A percentile compares a stretch with the other conserved stretches of the same genome.
Conservation (phyloP, 2,329 filamentous ascomycete species). For the Epichloe coenophiala region DNA sequence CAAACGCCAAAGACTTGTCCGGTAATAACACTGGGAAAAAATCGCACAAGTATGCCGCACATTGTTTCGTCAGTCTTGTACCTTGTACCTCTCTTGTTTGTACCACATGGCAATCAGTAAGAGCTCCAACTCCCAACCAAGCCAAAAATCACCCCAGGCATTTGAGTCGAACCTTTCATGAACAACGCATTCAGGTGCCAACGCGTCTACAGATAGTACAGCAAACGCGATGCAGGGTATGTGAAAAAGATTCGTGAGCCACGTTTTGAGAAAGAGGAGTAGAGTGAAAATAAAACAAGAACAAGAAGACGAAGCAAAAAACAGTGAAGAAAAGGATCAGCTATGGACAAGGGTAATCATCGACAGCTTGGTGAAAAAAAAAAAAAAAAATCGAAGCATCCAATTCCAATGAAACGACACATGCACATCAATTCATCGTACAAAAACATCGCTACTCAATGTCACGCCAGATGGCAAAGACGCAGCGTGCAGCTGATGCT, state of each 20-base stretch:
- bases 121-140: neutral
- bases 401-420: neutral
- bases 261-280: neutral
- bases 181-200: neutral
- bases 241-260: neutral
- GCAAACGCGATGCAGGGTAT: neutral
- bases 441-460: neutral
- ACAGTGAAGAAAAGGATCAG: neutral
- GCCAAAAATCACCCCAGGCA: neutral
- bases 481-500: neutral
- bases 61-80: neutral
- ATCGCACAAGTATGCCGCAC: neutral
- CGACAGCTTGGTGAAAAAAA: neutral
- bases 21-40: neutral
- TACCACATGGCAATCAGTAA: neutral
- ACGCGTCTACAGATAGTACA: neutral
- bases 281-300: neutral
- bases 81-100: neutral
- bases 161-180: neutral
- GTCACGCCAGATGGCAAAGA: neutral
- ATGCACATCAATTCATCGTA: neutral
- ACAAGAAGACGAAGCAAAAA: neutral
- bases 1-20: neutral
- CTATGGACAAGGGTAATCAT: neutral
- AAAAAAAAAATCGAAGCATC: neutral